Evolutionary conservation across 2,329 filamentous ascomycete species (phyloP), one percentile per base, ranked within the genome.

Genomic region (Fusarium succisae): DNA sequence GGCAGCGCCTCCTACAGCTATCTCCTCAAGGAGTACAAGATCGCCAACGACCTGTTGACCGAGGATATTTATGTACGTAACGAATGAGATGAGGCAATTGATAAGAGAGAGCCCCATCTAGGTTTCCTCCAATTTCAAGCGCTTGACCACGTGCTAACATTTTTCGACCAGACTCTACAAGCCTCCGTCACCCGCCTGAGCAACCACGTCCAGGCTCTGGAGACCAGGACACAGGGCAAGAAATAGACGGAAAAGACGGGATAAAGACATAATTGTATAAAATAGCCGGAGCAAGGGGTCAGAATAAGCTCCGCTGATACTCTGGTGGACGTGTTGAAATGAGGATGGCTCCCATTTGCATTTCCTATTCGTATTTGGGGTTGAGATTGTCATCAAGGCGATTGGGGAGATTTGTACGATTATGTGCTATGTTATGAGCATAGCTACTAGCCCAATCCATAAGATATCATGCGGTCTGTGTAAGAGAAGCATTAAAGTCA

Each of bases 11-110:
- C 97, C 78, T 98, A 98, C 86, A 95, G 94, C 83, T 98, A 98
- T 83, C 90, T 98, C 76, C 86, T 98, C 78, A 91, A 96, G 82
- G 95, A 98, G 84, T 98, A 98, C 87, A 94, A 95, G 85, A 88
- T 95, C 48, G 94, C 94, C 77, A 98, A 98, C 86, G 94, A 97
- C 85, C 89, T 98, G 80, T 87, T 98, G 84, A 96, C 92, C 70
- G 95, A 98, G 85, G 96, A 98, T 84, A 98, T 98, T 82, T 96
- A 96, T 84, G 96, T 98, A 89, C 84, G 94, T 92, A 50, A 56
- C 66, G 62, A 67, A 45, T 38, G 44, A 45, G 60, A 67, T 28
- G 39, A 53, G 58, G 47, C 60, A 59, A 59, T 63, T 48, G 60
- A 63, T 47, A 55, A 39, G 50, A 22, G 47, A 32, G 18, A 39